phyloP scores from a whole-genome alignment of 1,284 basidiomycete species.

The Meripilus lineatus region DNA sequence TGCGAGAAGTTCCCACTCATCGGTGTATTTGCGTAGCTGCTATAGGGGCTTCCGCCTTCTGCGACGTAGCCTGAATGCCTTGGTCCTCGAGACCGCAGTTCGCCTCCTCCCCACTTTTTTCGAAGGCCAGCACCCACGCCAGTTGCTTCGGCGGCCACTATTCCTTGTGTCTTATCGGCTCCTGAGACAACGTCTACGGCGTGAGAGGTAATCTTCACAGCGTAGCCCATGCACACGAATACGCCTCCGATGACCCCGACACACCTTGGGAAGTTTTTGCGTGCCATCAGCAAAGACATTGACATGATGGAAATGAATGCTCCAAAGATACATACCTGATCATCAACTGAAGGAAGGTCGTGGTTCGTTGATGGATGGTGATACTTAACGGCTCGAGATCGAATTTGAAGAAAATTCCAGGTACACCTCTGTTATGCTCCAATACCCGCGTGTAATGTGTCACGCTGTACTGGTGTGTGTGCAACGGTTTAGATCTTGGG shows the following conservation, averaged over 20 bases:
- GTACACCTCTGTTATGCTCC: conserved; percentile 75
- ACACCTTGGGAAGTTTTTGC: conserved; percentile 33
- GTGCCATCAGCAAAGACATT: background rate
- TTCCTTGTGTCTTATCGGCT: conserved; percentile 46
- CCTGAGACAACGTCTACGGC: conserved; percentile 67
- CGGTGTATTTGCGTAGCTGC: conserved; percentile 36
- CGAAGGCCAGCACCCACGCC: conserved; percentile 41
- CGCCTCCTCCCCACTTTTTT: conserved; percentile 42
- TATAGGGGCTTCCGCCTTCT: conserved; percentile 36
- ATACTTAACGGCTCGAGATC: conserved; percentile 90
- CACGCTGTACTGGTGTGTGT: conserved; percentile 93
- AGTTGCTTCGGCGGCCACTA: conserved; percentile 61
- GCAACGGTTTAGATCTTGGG: conserved; percentile 52
- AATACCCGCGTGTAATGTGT: conserved; percentile 86
- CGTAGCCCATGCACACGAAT: conserved; percentile 77
- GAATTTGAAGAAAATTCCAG: conserved; percentile 96
- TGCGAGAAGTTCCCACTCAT: conserved; percentile 28
- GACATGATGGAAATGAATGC: conserved; percentile 3
- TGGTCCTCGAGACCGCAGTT: conserved; percentile 40
- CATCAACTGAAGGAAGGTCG: conserved; percentile 74
- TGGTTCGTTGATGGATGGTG: conserved; percentile 84
- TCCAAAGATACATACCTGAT: conserved; percentile 70
- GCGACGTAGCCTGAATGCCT: conserved; percentile 40
- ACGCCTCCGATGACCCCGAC: conserved; percentile 80
- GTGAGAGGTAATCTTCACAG: conserved; percentile 61